A percentile compares a stretch with the other conserved stretches of the same genome.
phyloP scores from a whole-genome alignment of 2,329 filamentous ascomycete species.

The Xylariaceae sp. region DNA sequence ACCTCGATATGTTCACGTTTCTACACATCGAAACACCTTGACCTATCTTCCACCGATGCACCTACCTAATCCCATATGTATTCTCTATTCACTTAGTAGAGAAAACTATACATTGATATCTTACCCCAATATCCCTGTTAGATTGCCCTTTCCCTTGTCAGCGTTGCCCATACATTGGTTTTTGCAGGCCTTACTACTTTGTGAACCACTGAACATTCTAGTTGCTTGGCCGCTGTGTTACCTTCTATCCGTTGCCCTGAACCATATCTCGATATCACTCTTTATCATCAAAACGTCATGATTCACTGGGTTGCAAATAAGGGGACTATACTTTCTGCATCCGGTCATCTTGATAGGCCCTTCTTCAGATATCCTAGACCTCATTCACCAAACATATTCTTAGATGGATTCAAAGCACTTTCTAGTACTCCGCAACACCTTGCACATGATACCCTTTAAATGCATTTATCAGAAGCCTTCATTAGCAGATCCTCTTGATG shows the following conservation, averaged over 20 bases:
- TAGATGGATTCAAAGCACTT: too few relatives aligned
- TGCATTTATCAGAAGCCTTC: background rate
- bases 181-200: too few relatives aligned
- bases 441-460: background rate
- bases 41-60: background rate
- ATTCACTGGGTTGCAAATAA: too few relatives aligned
- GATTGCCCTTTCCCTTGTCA: background rate
- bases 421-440: background rate
- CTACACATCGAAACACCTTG: background rate
- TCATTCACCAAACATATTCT: too few relatives aligned
- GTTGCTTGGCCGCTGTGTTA: too few relatives aligned
- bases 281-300: too few relatives aligned
- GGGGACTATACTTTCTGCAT: too few relatives aligned
- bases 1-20: background rate
- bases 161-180: background rate
- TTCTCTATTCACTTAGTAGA: background rate
- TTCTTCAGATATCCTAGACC: too few relatives aligned
- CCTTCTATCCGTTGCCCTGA: too few relatives aligned
- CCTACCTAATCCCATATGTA: background rate
- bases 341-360: too few relatives aligned
- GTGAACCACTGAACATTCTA: too few relatives aligned
- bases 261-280: too few relatives aligned
- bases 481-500: background rate
- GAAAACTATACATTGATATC: background rate
- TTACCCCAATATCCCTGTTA: background rate